Percentiles rank a stretch among this genome's conserved stretches.
These are phyloP conservation scores for Trametes sp. DNA, from an alignment of 1,284 basidiomycete genomes.

Conservation along the genomic window DNA sequence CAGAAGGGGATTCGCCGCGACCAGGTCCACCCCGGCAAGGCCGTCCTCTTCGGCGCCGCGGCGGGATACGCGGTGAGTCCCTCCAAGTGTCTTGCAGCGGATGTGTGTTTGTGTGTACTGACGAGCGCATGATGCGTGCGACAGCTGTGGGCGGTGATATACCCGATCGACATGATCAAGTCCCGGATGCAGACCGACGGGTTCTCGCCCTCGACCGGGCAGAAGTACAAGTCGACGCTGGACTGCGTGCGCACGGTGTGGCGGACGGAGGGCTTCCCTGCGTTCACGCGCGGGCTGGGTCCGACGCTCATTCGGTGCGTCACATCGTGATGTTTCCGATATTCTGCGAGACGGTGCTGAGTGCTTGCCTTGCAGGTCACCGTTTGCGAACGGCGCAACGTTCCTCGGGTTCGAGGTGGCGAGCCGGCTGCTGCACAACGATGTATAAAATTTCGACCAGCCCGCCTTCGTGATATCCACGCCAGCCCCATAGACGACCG, in stretches of 20 bases:
- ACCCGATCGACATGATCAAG: slow-evolving; percentile 96
- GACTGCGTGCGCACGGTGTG: slow-evolving; percentile 88
- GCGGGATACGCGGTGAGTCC: slow-evolving; percentile 83
- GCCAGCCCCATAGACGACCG: slow-evolving; percentile 4
- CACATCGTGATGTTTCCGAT: slow-evolving; percentile 21
- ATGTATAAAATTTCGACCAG: slow-evolving; percentile 21
- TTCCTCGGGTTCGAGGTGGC: slow-evolving; percentile 94
- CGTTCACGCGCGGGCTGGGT: slow-evolving; percentile 89
- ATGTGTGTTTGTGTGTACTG: not conserved
- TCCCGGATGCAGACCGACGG: slow-evolving; percentile 95
- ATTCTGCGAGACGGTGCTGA: slow-evolving; percentile 12
- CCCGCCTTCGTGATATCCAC: not conserved
- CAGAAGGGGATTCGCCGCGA: slow-evolving; percentile 74
- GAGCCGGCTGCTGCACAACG: slow-evolving; percentile 64
- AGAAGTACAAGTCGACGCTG: slow-evolving; percentile 83
- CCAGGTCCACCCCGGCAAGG: slow-evolving; percentile 78
- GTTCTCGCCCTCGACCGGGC: slow-evolving; percentile 74
- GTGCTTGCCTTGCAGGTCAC: slow-evolving; percentile 60
- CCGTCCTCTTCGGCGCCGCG: slow-evolving; percentile 86
- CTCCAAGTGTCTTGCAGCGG: not conserved
- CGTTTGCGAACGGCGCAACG: slow-evolving; percentile 92
- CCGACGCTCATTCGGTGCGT: slow-evolving; percentile 90
- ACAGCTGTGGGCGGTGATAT: slow-evolving; percentile 86
- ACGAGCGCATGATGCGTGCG: slow-evolving; percentile 8
- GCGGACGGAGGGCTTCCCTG: slow-evolving; percentile 81